Evolutionary conservation across 1,139 yeast species (phyloP), one percentile per base, ranked within the genome.

Genomic region (Debaryomycetaceae sp.): DNA sequence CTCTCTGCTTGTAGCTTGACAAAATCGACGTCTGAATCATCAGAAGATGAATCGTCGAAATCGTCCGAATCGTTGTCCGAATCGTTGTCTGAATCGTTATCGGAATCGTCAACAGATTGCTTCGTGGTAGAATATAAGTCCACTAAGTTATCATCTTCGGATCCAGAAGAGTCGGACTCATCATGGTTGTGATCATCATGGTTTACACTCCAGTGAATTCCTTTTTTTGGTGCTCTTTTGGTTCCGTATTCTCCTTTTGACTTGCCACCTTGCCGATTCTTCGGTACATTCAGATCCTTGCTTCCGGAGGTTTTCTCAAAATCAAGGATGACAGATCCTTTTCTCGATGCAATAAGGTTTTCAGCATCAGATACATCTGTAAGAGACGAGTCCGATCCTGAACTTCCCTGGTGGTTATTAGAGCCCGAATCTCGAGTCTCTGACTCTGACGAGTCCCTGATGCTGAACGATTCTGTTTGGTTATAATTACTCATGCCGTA

Each of bases 1-100:
- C 81, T 72, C 56, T 83, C 84, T 6, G 84, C 87, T 38, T 86
- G 86, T 48, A 84, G 65, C 59, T 78, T 80, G 13, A 84, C 86
- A 58, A 83, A 84, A 62, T 85, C 93, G 4, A 84, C 81, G 53
- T 81, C 84, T 34, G 81, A 81, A 53, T 84, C 90, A 50, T 82
- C 85, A 1, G 80, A 74, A 11, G 83, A 78, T 5, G 83, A 76
- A 6, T 61, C 61, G 31, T 59, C 62, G 17, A 50, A 56, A 22
- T 57, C 63, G 14, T 60, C 66, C 24, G 65, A 69, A 17, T 65
- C 70, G 22, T 64, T 65, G 24, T 66, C 72, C 20, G 66, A 74
- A 27, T 62, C 69, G 5, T 65, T 71, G 5, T 68, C 69, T 8
- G 55, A 59, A 20, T 59, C 63, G 9, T 50, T 55, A 7, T 54